Conservation (phyloP, 768 basidiomycete species). For the Phanerochaete carnosa region DNA sequence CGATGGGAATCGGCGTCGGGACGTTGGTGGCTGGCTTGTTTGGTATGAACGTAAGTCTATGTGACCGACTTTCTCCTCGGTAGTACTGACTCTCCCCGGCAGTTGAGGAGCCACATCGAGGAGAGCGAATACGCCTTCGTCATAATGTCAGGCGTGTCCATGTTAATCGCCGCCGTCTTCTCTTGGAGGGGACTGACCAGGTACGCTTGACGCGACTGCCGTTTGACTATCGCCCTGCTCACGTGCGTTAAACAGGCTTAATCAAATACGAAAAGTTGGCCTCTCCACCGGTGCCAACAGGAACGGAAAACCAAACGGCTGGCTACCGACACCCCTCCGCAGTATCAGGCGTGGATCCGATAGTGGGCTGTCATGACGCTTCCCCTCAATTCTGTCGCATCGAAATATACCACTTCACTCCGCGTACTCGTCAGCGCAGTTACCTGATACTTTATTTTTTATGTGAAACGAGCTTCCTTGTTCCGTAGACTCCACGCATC, state of each 20-base stretch:
- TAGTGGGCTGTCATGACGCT: constrained; percentile 4
- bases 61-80: neutral
- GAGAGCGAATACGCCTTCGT: constrained; percentile 25
- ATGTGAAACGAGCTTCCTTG: neutral
- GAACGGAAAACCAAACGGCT: constrained; percentile 13
- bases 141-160: constrained; percentile 19
- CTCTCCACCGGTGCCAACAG: constrained; percentile 18
- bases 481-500: neutral
- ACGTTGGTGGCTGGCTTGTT: constrained; percentile 89
- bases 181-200: constrained; percentile 20
- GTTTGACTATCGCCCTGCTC: neutral
- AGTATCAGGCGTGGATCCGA: constrained; percentile 2
- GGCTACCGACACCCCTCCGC: constrained; percentile 21
- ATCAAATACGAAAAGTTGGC: constrained; percentile 26
- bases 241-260: constrained; percentile 12
- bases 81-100: constrained; percentile 23
- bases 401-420: neutral
- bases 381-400: neutral
- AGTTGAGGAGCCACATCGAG: constrained; percentile 26
- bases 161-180: constrained; percentile 15
- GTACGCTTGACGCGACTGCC: constrained; percentile 7
- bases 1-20: constrained; percentile 88
- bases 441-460: neutral
- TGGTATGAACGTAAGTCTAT: constrained; percentile 86
- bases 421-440: neutral